A percentile compares a stretch with the other conserved stretches of the same genome.
Conservation (phyloP, 2,329 filamentous ascomycete genomes). For the Xylogone sp. region DNA sequence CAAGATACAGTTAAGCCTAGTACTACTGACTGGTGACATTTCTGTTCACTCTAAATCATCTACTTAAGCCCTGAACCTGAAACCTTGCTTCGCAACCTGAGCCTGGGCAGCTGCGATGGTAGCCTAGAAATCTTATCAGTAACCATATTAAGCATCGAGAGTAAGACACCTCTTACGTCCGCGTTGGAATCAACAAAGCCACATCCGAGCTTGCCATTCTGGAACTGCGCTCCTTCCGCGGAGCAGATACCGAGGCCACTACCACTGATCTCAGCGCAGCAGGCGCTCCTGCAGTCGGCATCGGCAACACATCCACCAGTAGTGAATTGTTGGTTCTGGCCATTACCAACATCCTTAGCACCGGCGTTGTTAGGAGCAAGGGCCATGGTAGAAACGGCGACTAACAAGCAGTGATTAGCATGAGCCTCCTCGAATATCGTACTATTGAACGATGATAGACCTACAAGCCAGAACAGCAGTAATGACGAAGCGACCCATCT, state of each 20-base stretch:
- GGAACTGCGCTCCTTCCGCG: constrained; percentile 30
- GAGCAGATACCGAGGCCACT: constrained; percentile 31
- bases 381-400: constrained; percentile 26
- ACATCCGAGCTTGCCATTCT: constrained; percentile 35
- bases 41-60: neutral
- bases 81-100: constrained; percentile 32
- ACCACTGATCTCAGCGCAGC: constrained; percentile 28
- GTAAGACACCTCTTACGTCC: constrained; percentile 11
- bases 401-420: constrained; percentile 19
- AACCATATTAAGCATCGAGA: neutral
- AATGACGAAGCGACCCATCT: constrained; percentile 32
- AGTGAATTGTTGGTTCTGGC: constrained; percentile 32
- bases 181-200: constrained; percentile 33
- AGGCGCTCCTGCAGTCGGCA: constrained; percentile 30
- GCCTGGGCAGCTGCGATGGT: constrained; percentile 27
- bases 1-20: neutral
- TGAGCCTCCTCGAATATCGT: neutral
- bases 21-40: neutral
- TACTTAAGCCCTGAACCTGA: constrained; percentile 17
- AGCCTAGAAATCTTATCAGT: constrained; percentile 7
- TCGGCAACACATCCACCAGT: constrained; percentile 33
- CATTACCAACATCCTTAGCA: constrained; percentile 31
- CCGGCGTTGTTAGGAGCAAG: constrained; percentile 31
- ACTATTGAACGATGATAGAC: constrained; percentile 5
- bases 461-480: constrained; percentile 26